Conservation (phyloP, 2,329 filamentous ascomycete genomes). For the Trichoderma asperellum region DNA sequence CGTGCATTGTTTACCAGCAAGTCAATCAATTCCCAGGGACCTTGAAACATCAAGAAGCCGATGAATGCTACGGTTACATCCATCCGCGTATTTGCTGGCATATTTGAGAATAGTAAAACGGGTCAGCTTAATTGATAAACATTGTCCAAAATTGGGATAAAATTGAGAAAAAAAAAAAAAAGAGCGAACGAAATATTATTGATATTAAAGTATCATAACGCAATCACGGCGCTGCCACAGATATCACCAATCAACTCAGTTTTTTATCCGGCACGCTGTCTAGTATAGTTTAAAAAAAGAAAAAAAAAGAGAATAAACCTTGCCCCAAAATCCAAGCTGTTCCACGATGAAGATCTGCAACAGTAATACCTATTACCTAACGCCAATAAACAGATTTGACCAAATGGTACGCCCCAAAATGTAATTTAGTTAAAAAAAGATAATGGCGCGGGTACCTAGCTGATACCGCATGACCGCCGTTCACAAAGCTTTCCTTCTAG, state of each 20-base stretch:
- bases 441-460: neutral
- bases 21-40: too few relatives aligned
- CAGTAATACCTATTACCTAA: constrained; percentile 1
- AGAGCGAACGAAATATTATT: neutral
- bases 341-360: neutral
- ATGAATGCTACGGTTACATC: neutral
- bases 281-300: constrained; percentile 4
- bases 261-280: constrained; percentile 2
- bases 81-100: neutral
- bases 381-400: neutral
- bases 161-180: too few relatives aligned
- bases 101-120: neutral
- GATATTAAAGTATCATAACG: neutral
- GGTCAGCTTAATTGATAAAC: neutral
- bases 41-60: neutral
- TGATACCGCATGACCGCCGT: neutral
- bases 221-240: neutral
- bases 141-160: too few relatives aligned
- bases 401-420: neutral
- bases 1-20: too few relatives aligned
- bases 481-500: neutral
- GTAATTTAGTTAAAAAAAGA: neutral
- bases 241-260: neutral
- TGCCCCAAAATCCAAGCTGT: neutral
- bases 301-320: neutral